Conservation (phyloP, 2,329 filamentous ascomycete species). For the Paramyrothecium roridum region DNA sequence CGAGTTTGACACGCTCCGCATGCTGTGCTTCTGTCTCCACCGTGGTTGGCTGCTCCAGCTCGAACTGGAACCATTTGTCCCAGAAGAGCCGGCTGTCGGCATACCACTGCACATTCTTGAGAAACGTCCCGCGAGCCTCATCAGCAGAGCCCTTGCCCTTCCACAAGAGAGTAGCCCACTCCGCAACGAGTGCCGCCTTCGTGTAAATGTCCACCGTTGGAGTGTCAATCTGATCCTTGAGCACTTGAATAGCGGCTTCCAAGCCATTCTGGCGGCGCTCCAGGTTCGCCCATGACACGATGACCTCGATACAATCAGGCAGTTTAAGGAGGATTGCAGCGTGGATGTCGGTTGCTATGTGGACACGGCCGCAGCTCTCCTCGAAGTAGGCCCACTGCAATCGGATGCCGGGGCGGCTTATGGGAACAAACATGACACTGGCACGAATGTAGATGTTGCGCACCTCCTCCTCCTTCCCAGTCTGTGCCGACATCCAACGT, state of each 20-base stretch:
- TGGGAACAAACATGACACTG: slow-evolving; percentile 78
- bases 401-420: slow-evolving; percentile 78
- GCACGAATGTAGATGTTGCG: slow-evolving; percentile 90
- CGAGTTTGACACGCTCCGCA: slow-evolving; percentile 72
- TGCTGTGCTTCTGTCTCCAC: slow-evolving; percentile 61
- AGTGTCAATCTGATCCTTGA: slow-evolving; percentile 76
- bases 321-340: slow-evolving; percentile 72
- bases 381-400: slow-evolving; percentile 95
- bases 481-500: slow-evolving; percentile 84
- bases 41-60: slow-evolving; percentile 76
- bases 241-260: slow-evolving; percentile 79
- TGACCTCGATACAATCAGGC: slow-evolving; percentile 81
- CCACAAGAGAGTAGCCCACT: slow-evolving; percentile 86
- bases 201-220: slow-evolving; percentile 70
- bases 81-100: slow-evolving; percentile 85
- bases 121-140: slow-evolving; percentile 80
- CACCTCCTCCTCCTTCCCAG: slow-evolving; percentile 81
- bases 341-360: slow-evolving; percentile 82
- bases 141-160: slow-evolving; percentile 78
- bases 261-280: slow-evolving; percentile 79
- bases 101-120: slow-evolving; percentile 80
- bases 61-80: slow-evolving; percentile 84
- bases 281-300: slow-evolving; percentile 83
- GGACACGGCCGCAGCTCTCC: slow-evolving; percentile 73
- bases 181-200: slow-evolving; percentile 82